Conservation (phyloP, 768 basidiomycete genomes). For the Podaxis sp. region DNA sequence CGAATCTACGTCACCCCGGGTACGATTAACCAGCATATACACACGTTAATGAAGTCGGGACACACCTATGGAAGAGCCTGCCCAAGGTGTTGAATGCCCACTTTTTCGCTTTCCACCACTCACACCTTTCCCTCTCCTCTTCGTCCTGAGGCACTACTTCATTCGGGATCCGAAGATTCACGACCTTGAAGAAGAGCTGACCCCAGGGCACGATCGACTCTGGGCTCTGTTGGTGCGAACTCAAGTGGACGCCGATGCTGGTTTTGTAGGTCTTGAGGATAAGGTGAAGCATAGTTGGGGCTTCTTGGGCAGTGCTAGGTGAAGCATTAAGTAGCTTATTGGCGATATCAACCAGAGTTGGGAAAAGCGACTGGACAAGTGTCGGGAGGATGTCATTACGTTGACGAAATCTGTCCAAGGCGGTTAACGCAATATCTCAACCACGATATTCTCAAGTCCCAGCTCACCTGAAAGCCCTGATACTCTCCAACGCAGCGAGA, state of each 20-base stretch:
- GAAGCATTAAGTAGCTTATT: conserved; percentile 61
- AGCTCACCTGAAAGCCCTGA: conserved; percentile 69
- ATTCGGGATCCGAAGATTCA: conserved; percentile 66
- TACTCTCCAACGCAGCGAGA: conserved; percentile 70
- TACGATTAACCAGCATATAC: neutral
- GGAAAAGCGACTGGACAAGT: conserved; percentile 64
- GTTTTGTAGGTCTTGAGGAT: conserved; percentile 87
- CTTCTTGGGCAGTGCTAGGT: conserved; percentile 62
- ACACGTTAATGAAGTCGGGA: neutral
- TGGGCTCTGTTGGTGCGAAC: conserved; percentile 65
- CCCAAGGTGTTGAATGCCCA: conserved; percentile 87
- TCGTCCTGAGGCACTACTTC: conserved; percentile 65
- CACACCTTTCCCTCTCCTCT: conserved; percentile 70
- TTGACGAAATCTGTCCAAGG: conserved; percentile 57
- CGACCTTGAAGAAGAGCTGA: conserved; percentile 70
- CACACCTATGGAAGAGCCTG: conserved; percentile 69
- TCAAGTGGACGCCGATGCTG: conserved; percentile 71
- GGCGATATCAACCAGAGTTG: conserved; percentile 72
- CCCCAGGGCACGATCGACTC: conserved; percentile 88
- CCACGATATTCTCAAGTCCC: too few relatives aligned
- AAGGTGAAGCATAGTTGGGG: conserved; percentile 79
- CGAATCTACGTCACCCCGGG: conserved; percentile 46
- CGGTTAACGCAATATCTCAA: neutral
- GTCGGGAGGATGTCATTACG: conserved; percentile 52
- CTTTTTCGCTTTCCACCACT: conserved; percentile 94